Evolutionary conservation across 306 rosid species (phyloP).

Genomic region (Carpinus fangiana): DNA sequence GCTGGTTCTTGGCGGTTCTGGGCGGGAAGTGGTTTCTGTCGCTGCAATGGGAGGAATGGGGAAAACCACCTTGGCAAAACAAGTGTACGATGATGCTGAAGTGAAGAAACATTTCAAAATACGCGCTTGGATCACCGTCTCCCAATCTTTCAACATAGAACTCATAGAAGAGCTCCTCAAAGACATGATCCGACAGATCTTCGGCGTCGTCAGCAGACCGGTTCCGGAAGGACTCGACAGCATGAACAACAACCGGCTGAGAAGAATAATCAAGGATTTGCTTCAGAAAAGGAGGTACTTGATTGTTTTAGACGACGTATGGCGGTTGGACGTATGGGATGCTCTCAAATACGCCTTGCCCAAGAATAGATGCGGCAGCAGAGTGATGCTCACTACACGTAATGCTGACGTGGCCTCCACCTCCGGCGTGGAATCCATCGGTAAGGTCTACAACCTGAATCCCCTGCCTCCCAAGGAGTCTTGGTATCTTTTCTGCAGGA

Average conservation of each 20-base stretch:
- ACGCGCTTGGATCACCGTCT: slow-evolving; percentile 26
- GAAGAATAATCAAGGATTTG: slow-evolving; percentile 10
- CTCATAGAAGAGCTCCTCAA: slow-evolving; percentile 21
- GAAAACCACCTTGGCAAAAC: slow-evolving; percentile 10
- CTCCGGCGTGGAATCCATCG: neutral
- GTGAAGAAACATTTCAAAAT: neutral
- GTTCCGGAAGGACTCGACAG: slow-evolving; percentile 4
- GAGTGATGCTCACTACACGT: slow-evolving; percentile 27
- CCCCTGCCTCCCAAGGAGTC: neutral
- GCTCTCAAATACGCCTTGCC: slow-evolving; percentile 17
- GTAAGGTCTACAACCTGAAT: slow-evolving; percentile 13
- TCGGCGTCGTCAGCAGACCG: neutral
- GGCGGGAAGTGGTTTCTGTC: slow-evolving; percentile 9
- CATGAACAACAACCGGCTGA: slow-evolving; percentile 16
- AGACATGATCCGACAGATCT: slow-evolving; percentile 23
- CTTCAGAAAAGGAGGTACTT: slow-evolving; percentile 11
- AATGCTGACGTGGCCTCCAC: slow-evolving; percentile 12
- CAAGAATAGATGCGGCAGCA: slow-evolving; percentile 13
- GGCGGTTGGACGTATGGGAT: slow-evolving; percentile 19
- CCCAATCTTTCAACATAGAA: slow-evolving; percentile 7
- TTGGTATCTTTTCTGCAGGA: slow-evolving; percentile 29
- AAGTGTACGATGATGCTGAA: neutral
- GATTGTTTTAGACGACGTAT: slow-evolving; percentile 28
- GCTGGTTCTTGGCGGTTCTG: neutral
- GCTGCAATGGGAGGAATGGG: slow-evolving; percentile 21